Evolutionary conservation across 2,329 filamentous ascomycete genomes (phyloP).

Genomic region (Cryphonectria carpinicola): DNA sequence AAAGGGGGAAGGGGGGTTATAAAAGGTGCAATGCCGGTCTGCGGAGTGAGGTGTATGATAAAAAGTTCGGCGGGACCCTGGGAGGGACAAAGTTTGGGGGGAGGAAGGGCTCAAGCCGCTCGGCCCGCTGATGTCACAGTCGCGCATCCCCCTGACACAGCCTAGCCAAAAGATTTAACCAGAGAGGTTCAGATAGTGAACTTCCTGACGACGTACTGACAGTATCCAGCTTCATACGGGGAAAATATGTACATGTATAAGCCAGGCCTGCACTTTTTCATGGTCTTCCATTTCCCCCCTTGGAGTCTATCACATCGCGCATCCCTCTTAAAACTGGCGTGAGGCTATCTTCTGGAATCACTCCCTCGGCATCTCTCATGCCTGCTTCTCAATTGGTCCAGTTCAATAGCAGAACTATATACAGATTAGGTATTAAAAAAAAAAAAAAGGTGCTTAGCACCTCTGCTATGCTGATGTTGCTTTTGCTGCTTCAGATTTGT

Average conservation of each 20-base stretch:
- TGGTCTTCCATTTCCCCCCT: not conserved
- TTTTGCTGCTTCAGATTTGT: not conserved
- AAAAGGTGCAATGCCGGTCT: not conserved
- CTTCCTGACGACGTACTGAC: not conserved
- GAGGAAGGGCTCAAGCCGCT: not conserved
- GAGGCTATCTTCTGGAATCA: not conserved
- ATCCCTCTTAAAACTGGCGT: not conserved
- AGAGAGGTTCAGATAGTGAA: not conserved
- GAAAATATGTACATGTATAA: not conserved
- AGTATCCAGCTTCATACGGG: not conserved
- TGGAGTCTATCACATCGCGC: conserved; percentile 8
- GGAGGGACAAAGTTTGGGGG: not conserved
- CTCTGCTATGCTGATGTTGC: conserved; percentile 13
- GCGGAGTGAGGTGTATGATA: not conserved
- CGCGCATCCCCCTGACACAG: not conserved
- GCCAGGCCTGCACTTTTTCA: not conserved
- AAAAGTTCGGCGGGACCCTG: not conserved
- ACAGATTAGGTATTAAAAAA: conserved; percentile 28
- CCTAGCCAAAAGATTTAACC: not conserved
- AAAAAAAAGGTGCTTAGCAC: conserved; percentile 17
- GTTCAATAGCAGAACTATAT: conserved; percentile 18
- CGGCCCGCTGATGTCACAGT: conserved; percentile 7
- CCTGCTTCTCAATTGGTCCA: not conserved
- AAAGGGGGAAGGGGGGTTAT: not conserved
- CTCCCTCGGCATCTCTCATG: not conserved